Evolutionary conservation across 148 eudicot genomes (phyloP), one percentile per base, ranked within the genome.

Genomic region (Fagopyrum homotropicum): DNA sequence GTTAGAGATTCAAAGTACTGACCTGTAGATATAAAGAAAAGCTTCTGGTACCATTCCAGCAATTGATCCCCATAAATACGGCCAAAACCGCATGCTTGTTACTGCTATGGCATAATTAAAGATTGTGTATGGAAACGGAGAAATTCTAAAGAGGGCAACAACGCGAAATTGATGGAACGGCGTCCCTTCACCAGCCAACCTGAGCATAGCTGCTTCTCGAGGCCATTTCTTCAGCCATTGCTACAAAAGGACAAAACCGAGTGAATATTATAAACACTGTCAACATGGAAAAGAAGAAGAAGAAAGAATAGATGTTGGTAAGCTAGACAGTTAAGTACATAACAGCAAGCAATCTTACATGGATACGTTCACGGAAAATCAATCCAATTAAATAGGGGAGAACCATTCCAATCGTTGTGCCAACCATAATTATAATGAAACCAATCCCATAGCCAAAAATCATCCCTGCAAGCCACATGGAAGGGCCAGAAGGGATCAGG

Each of bases 401-500:
- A 74, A 86, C 57, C 97, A 91, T 88, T 76, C 98, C 98, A 50
- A 93, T 80, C 30, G 97, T 89, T 51, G 97, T 91, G 73, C 98
- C 97, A 75, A 86, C 85, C 94, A 93, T 93, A 76, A 93, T 93
- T 54, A 93, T 91, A 70, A 93, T 78, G 73, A 93, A 93, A 30
- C 98, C 98, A 66, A 87, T 86, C 56, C 91, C 98, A 84, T 93
- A 93, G 44, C 98, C 98, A 81, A 91, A 93, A 75, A 91, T 89
- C 97, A 93, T 93, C 40, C 98, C 98, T 72, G 98, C 97, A 19
- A 93, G 86, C 98, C 97, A 91, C 97, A 93, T 91, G 69, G 97
- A 89, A 77, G 98, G 98, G 46, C 90, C 97, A 46, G 98, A 91
- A 75, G 95, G 98, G 71, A 93, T 80, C 47, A 93, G 81, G 72